Percentiles rank a stretch among this genome's conserved stretches.
Conservation (phyloP, 768 basidiomycete genomes). For the Pulveroboletus ravenelii region DNA sequence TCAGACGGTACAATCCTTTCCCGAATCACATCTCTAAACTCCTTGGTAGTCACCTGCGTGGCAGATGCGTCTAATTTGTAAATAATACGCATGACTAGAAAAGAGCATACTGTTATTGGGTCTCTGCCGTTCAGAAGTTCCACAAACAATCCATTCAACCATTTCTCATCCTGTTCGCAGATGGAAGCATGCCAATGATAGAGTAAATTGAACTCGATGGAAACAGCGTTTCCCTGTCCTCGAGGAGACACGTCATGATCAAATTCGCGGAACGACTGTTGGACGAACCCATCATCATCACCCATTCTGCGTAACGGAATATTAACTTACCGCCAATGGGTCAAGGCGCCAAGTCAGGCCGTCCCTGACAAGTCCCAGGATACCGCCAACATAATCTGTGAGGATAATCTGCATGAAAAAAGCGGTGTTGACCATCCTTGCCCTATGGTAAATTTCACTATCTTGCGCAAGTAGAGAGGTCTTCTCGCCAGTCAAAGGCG, state of each 20-base stretch:
- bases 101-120: slow-evolving; percentile 33
- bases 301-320: neutral
- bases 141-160: slow-evolving; percentile 49
- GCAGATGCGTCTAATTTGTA: neutral
- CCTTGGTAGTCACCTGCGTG: slow-evolving; percentile 15
- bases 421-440: slow-evolving; percentile 69
- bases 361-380: slow-evolving; percentile 65
- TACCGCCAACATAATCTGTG: slow-evolving; percentile 68
- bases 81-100: neutral
- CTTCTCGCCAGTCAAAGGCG: slow-evolving; percentile 16
- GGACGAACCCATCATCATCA: neutral
- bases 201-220: slow-evolving; percentile 66
- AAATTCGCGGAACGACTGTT: slow-evolving; percentile 46
- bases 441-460: slow-evolving; percentile 71
- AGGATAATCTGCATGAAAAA: slow-evolving; percentile 70
- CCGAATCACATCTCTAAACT: slow-evolving; percentile 17
- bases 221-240: slow-evolving; percentile 72
- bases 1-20: slow-evolving; percentile 6
- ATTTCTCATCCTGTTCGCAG: slow-evolving; percentile 49
- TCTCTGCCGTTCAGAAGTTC: slow-evolving; percentile 39
- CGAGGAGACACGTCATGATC: slow-evolving; percentile 52
- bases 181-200: slow-evolving; percentile 65
- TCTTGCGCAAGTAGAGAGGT: slow-evolving; percentile 46
- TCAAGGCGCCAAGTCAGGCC: slow-evolving; percentile 63
- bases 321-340: slow-evolving; percentile 48